Conservation (phyloP, 73 alveolate species). For the Paramecium octaurelia region DNA sequence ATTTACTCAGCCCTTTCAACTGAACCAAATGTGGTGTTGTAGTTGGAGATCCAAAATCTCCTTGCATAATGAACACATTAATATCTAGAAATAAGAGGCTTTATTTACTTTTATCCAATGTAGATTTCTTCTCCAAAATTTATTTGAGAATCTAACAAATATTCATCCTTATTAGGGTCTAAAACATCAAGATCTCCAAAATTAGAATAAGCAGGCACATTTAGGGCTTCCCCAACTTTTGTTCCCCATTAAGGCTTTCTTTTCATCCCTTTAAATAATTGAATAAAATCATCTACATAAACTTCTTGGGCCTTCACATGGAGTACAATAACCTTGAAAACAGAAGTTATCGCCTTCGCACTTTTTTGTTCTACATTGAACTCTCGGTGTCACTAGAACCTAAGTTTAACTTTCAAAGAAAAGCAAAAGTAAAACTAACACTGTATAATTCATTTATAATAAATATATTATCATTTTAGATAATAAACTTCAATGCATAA, state of each 20-base stretch:
- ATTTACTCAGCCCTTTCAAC: constrained; percentile 19
- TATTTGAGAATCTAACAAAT: neutral
- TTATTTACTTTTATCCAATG: constrained; percentile 25
- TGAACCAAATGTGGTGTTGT: neutral
- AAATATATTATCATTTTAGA: neutral
- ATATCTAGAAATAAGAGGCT: neutral
- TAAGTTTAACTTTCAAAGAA: neutral
- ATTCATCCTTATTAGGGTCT: neutral
- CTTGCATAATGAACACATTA: constrained; percentile 52
- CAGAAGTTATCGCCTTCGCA: constrained; percentile 1
- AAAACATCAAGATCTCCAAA: neutral
- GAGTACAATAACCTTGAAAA: neutral
- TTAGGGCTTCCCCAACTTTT: neutral
- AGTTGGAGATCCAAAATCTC: neutral
- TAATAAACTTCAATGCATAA: neutral
- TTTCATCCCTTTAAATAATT: neutral
- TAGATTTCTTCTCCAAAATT: neutral
- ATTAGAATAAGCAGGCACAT: neutral
- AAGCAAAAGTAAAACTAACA: neutral
- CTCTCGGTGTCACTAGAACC: neutral
- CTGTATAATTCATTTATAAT: neutral
- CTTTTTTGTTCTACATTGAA: neutral
- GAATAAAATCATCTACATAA: neutral
- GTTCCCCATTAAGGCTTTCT: constrained; percentile 21
- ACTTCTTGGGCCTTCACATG: constrained; percentile 2